Conservation (phyloP, 2,329 filamentous ascomycete species). For the Fusarium cyanostomum region DNA sequence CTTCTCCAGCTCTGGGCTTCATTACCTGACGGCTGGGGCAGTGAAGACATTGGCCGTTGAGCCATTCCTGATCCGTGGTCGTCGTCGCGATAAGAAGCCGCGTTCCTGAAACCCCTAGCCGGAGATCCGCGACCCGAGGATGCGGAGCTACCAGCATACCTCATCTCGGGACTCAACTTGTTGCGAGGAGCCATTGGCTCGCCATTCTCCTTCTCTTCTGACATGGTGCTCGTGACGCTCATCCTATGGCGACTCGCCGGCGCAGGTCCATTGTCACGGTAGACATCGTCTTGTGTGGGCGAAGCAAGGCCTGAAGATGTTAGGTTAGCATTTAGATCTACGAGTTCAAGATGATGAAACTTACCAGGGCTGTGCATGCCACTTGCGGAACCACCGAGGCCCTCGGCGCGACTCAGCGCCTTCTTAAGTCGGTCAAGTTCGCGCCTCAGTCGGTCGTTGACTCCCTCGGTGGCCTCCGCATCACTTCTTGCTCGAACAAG, state of each 20-base stretch:
- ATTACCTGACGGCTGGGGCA: constrained; percentile 49
- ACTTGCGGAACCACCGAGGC: constrained; percentile 52
- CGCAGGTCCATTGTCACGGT: constrained; percentile 60
- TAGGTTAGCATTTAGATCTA: constrained; percentile 14
- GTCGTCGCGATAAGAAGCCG: constrained; percentile 46
- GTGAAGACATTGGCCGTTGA: constrained; percentile 49
- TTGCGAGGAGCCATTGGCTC: constrained; percentile 57
- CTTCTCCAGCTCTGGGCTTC: constrained; percentile 89
- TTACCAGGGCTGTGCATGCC: constrained; percentile 53
- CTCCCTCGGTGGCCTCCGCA: constrained; percentile 86
- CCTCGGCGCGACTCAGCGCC: constrained; percentile 73
- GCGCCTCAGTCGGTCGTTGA: constrained; percentile 82
- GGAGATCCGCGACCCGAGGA: constrained; percentile 69
- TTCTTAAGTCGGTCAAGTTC: constrained; percentile 95
- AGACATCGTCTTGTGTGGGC: constrained; percentile 68
- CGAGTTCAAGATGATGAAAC: background rate
- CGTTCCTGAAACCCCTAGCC: constrained; percentile 62
- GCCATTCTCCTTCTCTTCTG: constrained; percentile 82
- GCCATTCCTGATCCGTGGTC: constrained; percentile 44
- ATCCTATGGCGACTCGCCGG: constrained; percentile 60
- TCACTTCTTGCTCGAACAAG: constrained; percentile 91
- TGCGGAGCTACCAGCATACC: constrained; percentile 59
- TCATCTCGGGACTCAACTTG: constrained; percentile 65
- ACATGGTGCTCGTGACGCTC: constrained; percentile 72
- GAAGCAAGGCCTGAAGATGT: constrained; percentile 54